Percentiles rank a stretch among this genome's conserved stretches.
phyloP scores from a whole-genome alignment of 164 flowering plant species.

The Annona squamosa region DNA sequence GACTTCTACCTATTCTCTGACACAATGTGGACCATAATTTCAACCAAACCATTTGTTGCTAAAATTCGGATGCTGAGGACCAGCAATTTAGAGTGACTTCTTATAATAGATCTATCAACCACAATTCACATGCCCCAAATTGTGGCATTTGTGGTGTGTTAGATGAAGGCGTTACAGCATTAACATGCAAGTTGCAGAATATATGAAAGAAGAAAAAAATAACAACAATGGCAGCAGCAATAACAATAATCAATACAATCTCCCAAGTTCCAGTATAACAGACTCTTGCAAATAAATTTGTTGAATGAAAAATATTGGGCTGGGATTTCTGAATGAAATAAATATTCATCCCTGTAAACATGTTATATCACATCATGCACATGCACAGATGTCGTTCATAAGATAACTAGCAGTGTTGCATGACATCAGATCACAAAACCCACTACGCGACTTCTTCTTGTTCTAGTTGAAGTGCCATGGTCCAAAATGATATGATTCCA shows the following conservation, averaged over 20 bases:
- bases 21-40: too few species aligned
- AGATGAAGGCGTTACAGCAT: neutral
- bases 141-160: neutral
- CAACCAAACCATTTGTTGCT: neutral
- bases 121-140: neutral
- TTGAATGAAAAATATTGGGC: too few species aligned
- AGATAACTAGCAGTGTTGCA: neutral
- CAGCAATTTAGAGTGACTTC: neutral
- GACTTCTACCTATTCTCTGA: neutral
- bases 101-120: neutral
- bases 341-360: too few species aligned
- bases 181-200: neutral
- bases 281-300: too few species aligned
- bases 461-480: too few species aligned
- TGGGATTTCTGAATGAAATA: too few species aligned
- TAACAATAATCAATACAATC: neutral
- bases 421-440: neutral
- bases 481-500: neutral
- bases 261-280: neutral
- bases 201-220: neutral
- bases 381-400: too few species aligned
- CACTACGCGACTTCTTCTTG: neutral
- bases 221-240: neutral
- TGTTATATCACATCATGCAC: too few species aligned
- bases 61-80: neutral